Percentiles rank a stretch among this genome's conserved stretches.
Evolutionary conservation across 2,329 filamentous ascomycete species (phyloP).

Genomic region (Ampelomyces quisqualis): DNA sequence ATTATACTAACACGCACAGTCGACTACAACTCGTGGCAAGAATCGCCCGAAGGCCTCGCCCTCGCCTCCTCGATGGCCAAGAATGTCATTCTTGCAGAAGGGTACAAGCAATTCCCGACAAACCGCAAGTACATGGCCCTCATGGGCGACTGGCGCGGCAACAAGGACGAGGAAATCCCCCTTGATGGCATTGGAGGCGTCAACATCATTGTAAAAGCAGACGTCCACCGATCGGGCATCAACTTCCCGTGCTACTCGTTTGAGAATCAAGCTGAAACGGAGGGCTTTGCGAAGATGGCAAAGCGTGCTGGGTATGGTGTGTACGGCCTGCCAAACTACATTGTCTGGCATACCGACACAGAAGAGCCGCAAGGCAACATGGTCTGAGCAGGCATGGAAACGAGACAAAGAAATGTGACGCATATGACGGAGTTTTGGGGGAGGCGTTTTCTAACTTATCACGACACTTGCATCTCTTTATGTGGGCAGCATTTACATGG

Average conservation of each 20-base stretch:
- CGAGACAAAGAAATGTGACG: not conserved
- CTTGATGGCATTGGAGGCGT: conserved; percentile 96
- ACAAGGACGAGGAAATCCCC: conserved; percentile 89
- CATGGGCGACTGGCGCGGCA: conserved; percentile 88
- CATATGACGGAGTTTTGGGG: not conserved
- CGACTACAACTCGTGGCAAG: conserved; percentile 99
- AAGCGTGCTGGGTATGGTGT: conserved; percentile 93
- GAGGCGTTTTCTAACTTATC: conserved; percentile 1
- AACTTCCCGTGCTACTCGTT: conserved; percentile 97
- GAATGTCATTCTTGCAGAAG: conserved; percentile 84
- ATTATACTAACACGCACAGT: conserved; percentile 57
- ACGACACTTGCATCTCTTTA: too few relatives aligned
- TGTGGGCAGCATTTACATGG: conserved; percentile 1
- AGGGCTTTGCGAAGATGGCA: conserved; percentile 98
- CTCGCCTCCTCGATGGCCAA: conserved; percentile 73
- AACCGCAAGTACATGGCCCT: conserved; percentile 84
- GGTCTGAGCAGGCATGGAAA: not conserved
- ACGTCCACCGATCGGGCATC: conserved; percentile 94
- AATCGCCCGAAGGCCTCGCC: conserved; percentile 80
- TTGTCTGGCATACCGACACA: conserved; percentile 98
- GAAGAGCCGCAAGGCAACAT: conserved; percentile 86
- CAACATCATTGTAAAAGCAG: conserved; percentile 95
- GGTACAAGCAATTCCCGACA: conserved; percentile 91
- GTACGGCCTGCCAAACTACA: conserved; percentile 90
- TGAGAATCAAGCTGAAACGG: conserved; percentile 98